phyloP scores from a whole-genome alignment of 139 green algal genomes.

The Gonium pectorale region DNA sequence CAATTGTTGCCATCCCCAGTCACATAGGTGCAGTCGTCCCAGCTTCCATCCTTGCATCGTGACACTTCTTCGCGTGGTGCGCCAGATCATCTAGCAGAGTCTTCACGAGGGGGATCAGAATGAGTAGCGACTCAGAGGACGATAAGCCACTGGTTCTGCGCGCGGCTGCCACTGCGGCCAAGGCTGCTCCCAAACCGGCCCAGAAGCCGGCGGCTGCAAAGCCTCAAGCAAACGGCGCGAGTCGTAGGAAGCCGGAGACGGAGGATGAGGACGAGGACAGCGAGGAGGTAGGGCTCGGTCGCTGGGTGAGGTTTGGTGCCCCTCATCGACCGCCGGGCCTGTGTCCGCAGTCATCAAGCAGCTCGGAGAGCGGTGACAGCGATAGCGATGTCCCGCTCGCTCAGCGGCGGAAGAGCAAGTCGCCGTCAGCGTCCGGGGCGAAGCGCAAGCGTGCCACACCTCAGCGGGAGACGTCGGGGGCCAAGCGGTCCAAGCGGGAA shows the following conservation, averaged over 20 bases:
- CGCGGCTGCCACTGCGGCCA: background rate
- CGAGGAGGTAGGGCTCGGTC: constrained; percentile 21
- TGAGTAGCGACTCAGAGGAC: constrained; percentile 52
- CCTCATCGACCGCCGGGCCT: background rate
- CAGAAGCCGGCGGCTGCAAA: constrained; percentile 33
- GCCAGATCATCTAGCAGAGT: too few species aligned
- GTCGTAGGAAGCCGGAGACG: constrained; percentile 40
- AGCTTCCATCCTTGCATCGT: too few species aligned
- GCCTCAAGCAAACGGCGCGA: constrained; percentile 2
- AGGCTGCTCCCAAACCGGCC: constrained; percentile 8
- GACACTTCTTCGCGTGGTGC: too few species aligned
- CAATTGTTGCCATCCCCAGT: too few species aligned
- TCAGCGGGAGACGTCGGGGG: background rate
- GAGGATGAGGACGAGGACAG: constrained; percentile 41
- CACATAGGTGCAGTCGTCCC: too few species aligned
- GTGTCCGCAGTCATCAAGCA: constrained; percentile 7
- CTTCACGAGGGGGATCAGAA: too few species aligned
- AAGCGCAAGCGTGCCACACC: constrained; percentile 21
- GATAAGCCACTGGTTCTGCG: constrained; percentile 51
- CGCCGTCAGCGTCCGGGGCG: background rate
- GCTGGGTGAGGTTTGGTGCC: background rate
- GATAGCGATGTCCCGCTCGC: constrained; percentile 19
- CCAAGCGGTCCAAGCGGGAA: constrained; percentile 27
- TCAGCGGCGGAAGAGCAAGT: constrained; percentile 19
- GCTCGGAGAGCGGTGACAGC: constrained; percentile 37